Percentiles rank a stretch among this genome's conserved stretches.
Evolutionary conservation across 2,329 filamentous ascomycete genomes (phyloP).

Genomic region (Paecilomyces fulvus): DNA sequence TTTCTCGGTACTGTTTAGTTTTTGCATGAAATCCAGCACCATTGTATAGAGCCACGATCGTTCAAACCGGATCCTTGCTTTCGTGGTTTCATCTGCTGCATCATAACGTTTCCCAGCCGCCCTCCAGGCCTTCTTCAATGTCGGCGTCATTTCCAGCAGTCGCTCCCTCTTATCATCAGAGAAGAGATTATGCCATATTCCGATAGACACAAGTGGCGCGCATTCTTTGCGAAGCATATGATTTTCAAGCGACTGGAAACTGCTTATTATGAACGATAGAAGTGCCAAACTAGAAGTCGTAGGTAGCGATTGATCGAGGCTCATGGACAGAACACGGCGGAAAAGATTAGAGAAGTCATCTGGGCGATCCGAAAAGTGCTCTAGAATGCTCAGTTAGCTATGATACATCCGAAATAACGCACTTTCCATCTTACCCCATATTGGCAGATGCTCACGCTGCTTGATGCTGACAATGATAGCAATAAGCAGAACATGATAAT

Average conservation of each 20-base stretch:
- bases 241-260: constrained; percentile 90
- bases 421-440: constrained; percentile 60
- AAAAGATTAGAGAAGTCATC: constrained; percentile 84
- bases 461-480: constrained; percentile 82
- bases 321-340: constrained; percentile 81
- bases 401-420: background rate
- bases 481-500: constrained; percentile 83
- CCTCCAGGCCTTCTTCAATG: constrained; percentile 83
- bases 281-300: constrained; percentile 66
- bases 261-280: constrained; percentile 80
- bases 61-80: constrained; percentile 79
- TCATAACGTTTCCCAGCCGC: constrained; percentile 81
- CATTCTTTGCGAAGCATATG: constrained; percentile 89
- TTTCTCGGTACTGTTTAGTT: constrained; percentile 51
- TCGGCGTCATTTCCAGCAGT: constrained; percentile 62
- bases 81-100: constrained; percentile 67
- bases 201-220: constrained; percentile 86
- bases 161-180: constrained; percentile 65
- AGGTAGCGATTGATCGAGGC: constrained; percentile 60
- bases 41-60: constrained; percentile 87
- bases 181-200: constrained; percentile 89
- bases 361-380: constrained; percentile 66
- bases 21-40: constrained; percentile 69
- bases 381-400: constrained; percentile 38
- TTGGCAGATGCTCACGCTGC: constrained; percentile 73